Base-by-base conservation (phyloP, 805 yeast genomes). In the Metschnikowia amazonensis region DNA sequence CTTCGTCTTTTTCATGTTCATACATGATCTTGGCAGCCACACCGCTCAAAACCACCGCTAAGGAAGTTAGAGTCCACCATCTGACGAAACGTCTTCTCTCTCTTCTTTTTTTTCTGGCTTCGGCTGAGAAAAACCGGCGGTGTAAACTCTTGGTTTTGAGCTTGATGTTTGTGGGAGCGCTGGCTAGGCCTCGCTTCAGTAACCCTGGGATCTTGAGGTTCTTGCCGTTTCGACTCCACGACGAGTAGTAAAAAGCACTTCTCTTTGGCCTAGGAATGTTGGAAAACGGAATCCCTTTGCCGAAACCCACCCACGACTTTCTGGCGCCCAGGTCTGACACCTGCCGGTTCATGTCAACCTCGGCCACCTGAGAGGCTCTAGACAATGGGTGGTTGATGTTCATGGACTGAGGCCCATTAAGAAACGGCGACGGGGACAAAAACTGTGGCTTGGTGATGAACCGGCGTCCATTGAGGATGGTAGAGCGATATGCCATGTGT, bases 231-330 rank as follows among this genome's bases (percentile, higher is more conserved):
- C 58, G 57, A 48, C 70, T 59, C 64, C 77, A 73, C 17, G 72
- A 63, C 39, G 75, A 71, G 60, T 78, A 77, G 59, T 78, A 77
- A 37, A 77, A 66, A 1, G 72, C 74, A 43, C 73, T 75, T 51
- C 82, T 62, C 59, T 76, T 79, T 5, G 84, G 82, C 46, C 82
- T 65, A 2, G 84, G 82, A 42, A 79, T 75, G 51, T 67, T 68
- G 1, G 84, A 82, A 55, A 79, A 76, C 18, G 35, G 18, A 13
- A 32, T 24, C 5, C 48, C 49, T 11, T 64, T 67, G 49, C 75
- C 73, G 47, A 60, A 65, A 44, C 61, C 60, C 28, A 53, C 57
- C 43, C 65, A 53, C 14, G 56, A 46, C 41, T 49, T 43, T 24
- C 62, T 51, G 25, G 30, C 24, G 9, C 49, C n/a, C 17, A 8